Conservation (phyloP, 805 yeast genomes). For the Candida sithepensis region DNA sequence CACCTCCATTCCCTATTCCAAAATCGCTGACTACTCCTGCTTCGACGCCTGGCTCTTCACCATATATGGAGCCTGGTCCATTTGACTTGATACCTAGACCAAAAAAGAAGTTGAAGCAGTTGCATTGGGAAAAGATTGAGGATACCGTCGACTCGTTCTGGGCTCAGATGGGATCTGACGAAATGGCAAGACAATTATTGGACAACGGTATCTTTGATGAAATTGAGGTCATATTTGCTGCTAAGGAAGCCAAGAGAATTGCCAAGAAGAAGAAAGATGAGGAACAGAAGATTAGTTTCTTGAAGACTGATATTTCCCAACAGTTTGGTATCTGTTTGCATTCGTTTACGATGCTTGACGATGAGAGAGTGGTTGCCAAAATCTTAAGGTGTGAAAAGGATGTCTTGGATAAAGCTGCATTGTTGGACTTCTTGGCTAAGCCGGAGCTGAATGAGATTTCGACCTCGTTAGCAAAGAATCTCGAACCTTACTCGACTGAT, state of each 20-base stretch:
- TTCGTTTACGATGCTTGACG: slow-evolving; percentile 58
- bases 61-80: slow-evolving; percentile 27
- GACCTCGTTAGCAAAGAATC: slow-evolving; percentile 61
- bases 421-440: slow-evolving; percentile 79
- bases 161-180: slow-evolving; percentile 61
- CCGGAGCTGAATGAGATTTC: slow-evolving; percentile 76
- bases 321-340: slow-evolving; percentile 94
- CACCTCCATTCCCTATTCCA: slow-evolving; percentile 33
- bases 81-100: slow-evolving; percentile 63
- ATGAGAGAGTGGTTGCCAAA: slow-evolving; percentile 63
- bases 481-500: slow-evolving; percentile 77
- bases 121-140: slow-evolving; percentile 96
- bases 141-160: slow-evolving; percentile 83
- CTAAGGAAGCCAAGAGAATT: slow-evolving; percentile 61
- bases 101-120: slow-evolving; percentile 76
- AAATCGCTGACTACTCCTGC: slow-evolving; percentile 8
- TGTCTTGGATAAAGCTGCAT: slow-evolving; percentile 62
- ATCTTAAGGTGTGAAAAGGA: slow-evolving; percentile 74
- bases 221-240: slow-evolving; percentile 84
- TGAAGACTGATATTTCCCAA: slow-evolving; percentile 85
- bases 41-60: slow-evolving; percentile 16
- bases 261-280: slow-evolving; percentile 44
- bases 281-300: slow-evolving; percentile 57
- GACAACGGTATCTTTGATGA: slow-evolving; percentile 80
- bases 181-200: slow-evolving; percentile 57